These are phyloP conservation scores for Rhododendron henanense DNA, from an alignment of 148 eudicot species.

Conservation along the genomic window DNA sequence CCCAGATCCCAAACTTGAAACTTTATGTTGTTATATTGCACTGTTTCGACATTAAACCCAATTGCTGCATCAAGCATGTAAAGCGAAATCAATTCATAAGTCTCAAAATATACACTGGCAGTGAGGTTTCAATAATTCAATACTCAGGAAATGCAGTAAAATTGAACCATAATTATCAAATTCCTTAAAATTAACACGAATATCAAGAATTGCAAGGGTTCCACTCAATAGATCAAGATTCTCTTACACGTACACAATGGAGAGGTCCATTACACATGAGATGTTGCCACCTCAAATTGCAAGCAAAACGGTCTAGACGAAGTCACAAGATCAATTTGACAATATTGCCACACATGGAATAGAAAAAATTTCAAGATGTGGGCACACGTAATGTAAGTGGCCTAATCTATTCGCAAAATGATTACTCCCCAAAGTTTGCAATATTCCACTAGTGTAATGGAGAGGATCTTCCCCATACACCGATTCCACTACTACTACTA, in stretches of 20 bases:
- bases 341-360: neutral
- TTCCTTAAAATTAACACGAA: neutral
- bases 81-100: constrained; percentile 5
- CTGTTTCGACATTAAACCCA: constrained; percentile 96
- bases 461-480: neutral
- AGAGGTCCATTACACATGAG: neutral
- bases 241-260: neutral
- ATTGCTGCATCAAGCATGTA: constrained; percentile 56
- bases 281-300: neutral
- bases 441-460: neutral
- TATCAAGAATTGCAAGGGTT: neutral
- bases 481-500: neutral
- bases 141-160: neutral
- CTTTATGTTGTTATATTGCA: constrained; percentile 92
- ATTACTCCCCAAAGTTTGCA: neutral
- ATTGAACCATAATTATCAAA: neutral
- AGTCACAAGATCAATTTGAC: neutral
- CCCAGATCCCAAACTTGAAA: constrained; percentile 99
- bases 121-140: neutral
- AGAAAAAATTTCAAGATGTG: neutral
- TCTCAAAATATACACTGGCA: neutral
- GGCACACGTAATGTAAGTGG: neutral
- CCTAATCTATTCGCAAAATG: neutral
- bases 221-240: neutral
- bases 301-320: neutral